phyloP scores from a whole-genome alignment of 1,139 yeast genomes.

The Nakaseomyces bracarensis region DNA sequence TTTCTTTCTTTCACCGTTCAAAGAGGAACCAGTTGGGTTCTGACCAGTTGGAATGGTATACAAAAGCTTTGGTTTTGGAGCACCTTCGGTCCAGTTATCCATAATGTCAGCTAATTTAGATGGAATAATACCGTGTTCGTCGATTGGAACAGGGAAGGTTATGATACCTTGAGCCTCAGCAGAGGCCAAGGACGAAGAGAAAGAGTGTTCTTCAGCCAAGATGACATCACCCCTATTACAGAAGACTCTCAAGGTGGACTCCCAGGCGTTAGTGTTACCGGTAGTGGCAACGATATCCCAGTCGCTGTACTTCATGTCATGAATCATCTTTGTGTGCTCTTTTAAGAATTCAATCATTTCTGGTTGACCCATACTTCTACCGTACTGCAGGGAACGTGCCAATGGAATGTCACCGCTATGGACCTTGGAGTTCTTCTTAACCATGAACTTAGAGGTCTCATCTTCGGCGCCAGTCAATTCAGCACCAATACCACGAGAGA shows the following conservation, averaged over 20 bases:
- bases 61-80: slow-evolving; percentile 66
- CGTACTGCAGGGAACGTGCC: slow-evolving; percentile 85
- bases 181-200: slow-evolving; percentile 77
- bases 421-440: slow-evolving; percentile 35
- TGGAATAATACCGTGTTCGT: slow-evolving; percentile 71
- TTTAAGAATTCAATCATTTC: slow-evolving; percentile 58
- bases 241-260: slow-evolving; percentile 72
- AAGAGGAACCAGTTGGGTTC: slow-evolving; percentile 88
- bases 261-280: slow-evolving; percentile 90
- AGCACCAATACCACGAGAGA: slow-evolving; percentile 66
- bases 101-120: slow-evolving; percentile 55
- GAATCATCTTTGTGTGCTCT: slow-evolving; percentile 72
- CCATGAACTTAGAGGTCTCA: slow-evolving; percentile 35
- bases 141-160: slow-evolving; percentile 71
- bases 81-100: slow-evolving; percentile 59
- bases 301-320: slow-evolving; percentile 49
- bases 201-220: slow-evolving; percentile 74
- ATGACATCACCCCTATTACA: slow-evolving; percentile 70
- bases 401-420: slow-evolving; percentile 59
- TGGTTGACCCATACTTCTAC: slow-evolving; percentile 70
- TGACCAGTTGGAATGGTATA: slow-evolving; percentile 91
- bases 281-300: slow-evolving; percentile 59
- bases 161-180: slow-evolving; percentile 66
- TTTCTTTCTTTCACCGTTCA: slow-evolving; percentile 61
- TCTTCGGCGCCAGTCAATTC: slow-evolving; percentile 44